These are phyloP conservation scores for Dissophora globulifera DNA, from an alignment of 192 early-diverging fungal species.

Conservation along the genomic window DNA sequence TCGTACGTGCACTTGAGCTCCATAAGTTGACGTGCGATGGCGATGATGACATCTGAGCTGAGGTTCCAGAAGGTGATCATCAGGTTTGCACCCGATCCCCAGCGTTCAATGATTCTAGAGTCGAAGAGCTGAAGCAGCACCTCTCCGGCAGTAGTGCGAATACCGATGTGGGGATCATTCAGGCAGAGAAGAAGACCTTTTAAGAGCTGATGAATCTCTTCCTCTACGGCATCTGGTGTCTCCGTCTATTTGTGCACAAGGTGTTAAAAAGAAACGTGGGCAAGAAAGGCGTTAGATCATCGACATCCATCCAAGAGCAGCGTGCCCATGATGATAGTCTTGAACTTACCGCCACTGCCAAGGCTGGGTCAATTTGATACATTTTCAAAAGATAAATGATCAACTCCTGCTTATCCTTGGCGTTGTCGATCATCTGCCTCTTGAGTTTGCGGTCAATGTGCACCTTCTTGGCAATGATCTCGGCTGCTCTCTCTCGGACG, in stretches of 20 bases:
- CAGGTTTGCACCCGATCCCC: constrained; percentile 79
- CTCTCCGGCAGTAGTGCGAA: constrained; percentile 77
- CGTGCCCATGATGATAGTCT: constrained; percentile 2
- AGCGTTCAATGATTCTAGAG: constrained; percentile 74
- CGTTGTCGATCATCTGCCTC: constrained; percentile 62
- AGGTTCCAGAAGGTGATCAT: constrained; percentile 87
- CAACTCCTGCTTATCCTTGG: constrained; percentile 84
- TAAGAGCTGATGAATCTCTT: constrained; percentile 80
- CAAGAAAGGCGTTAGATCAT: not conserved
- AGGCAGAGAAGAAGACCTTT: constrained; percentile 80
- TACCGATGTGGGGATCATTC: constrained; percentile 72
- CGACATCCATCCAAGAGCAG: not conserved
- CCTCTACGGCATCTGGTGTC: constrained; percentile 70
- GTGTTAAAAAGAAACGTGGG: too few species aligned
- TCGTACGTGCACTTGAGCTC: constrained; percentile 75
- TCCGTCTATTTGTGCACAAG: constrained; percentile 57
- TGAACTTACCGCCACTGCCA: constrained; percentile 74
- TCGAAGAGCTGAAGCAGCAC: constrained; percentile 80
- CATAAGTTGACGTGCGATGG: constrained; percentile 80
- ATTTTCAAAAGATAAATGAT: constrained; percentile 79
- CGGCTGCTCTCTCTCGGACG: constrained; percentile 46
- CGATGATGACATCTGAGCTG: constrained; percentile 69
- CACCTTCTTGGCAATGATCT: constrained; percentile 47
- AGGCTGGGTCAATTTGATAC: constrained; percentile 78
- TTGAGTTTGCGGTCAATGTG: constrained; percentile 54